Evolutionary conservation across 2,329 filamentous ascomycete species (phyloP).

Genomic region (Penicillium crustosum): DNA sequence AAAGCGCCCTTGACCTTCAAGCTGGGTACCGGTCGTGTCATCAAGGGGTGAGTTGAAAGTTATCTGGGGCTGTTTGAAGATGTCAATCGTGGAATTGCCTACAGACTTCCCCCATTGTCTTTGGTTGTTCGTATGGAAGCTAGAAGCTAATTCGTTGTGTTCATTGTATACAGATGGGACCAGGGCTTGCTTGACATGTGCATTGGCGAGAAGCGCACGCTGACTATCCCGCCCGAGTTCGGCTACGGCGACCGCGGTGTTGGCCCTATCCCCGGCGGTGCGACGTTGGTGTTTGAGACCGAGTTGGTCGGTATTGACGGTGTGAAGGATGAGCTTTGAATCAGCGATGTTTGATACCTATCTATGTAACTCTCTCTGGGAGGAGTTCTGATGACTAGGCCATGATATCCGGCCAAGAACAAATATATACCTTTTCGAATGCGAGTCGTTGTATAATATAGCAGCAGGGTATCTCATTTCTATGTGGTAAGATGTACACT

Average conservation of each 20-base stretch:
- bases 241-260: conserved; percentile 76
- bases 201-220: conserved; percentile 83
- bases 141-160: conserved; percentile 7
- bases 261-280: conserved; percentile 79
- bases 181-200: conserved; percentile 90
- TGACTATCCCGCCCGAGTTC: conserved; percentile 84
- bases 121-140: background rate
- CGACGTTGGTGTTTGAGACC: conserved; percentile 88
- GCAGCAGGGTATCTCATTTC: conserved; percentile 20
- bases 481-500: conserved; percentile 13
- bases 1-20: conserved; percentile 74
- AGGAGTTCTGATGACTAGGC: background rate
- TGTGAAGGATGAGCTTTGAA: conserved; percentile 55
- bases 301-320: conserved; percentile 83
- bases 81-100: background rate
- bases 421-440: background rate
- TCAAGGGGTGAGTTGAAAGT: conserved; percentile 68
- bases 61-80: background rate
- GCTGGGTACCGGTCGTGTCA: conserved; percentile 79
- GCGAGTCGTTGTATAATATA: conserved; percentile 4
- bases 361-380: background rate
- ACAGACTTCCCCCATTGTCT: background rate
- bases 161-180: conserved; percentile 68
- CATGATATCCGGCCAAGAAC: background rate
- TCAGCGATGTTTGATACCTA: background rate